Evolutionary conservation across 2,329 filamentous ascomycete species (phyloP), one percentile per base, ranked within the genome.

Genomic region (Colletotrichum costaricense): DNA sequence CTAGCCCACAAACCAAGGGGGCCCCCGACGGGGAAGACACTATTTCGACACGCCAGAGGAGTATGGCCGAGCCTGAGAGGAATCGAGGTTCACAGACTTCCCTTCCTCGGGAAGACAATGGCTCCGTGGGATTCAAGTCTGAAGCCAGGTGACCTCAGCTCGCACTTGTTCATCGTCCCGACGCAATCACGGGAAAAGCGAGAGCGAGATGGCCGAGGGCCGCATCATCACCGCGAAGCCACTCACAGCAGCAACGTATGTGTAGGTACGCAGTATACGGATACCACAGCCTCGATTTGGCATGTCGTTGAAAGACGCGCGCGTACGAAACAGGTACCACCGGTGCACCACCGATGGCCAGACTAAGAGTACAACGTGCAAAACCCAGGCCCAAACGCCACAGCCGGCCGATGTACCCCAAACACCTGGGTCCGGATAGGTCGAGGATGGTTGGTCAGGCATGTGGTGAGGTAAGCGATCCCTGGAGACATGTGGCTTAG

Each of bases 281-380:
- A 3, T 11, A n/a, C 55, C 63, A 35, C 33, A 65, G 63, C 63
- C 63, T 65, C 63, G 63, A 57, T 57, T 11, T 57, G 52, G 63
- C 63, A 65, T 65, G 63, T 65, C 63, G 63, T 65, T 12, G 6
- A 57, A 65, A 65, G 38, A 65, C 54, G 26, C 26, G 24, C 54
- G 54, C 11, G 54, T 14, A 56, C 54, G 42, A 22, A 49, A 11
- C 0, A 49, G 3, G 42, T 49, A 22, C 19, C 19, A 49, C 42
- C 42, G 38, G 38, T 7, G 38, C 14, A 26, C 26, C 28, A 16
- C 16, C 16, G 42, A 49, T n/a, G 42, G 46, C 49, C 49, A 28
- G 4, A 55, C 19, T n/a, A 42, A 5, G 24, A n/a, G 24, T 3
- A 11, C 8, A 14, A 28, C 22, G 26, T n/a, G 7, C 26, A 28